Percentiles rank a stretch among this genome's conserved stretches.
Conservation (phyloP, 2,329 filamentous ascomycete species). For the Penicillium psychrosexuale region DNA sequence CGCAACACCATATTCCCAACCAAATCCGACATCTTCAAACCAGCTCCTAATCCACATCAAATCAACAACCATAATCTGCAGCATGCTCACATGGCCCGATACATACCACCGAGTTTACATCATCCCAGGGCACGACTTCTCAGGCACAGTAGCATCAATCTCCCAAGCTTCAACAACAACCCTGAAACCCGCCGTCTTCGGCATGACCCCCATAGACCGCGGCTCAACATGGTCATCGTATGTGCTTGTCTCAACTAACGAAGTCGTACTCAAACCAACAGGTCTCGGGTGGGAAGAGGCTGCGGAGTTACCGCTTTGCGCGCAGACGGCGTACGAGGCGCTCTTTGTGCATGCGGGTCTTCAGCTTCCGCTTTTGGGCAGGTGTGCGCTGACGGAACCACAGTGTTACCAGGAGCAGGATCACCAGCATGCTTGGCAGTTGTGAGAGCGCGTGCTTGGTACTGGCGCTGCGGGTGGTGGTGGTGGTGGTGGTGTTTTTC, state of each 20-base stretch:
- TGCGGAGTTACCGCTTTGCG: slow-evolving; percentile 30
- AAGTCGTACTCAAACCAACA: slow-evolving; percentile 25
- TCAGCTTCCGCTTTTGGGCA: not conserved
- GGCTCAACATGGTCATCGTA: slow-evolving; percentile 30
- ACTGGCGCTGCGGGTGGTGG: slow-evolving; percentile 41
- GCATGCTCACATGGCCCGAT: slow-evolving; percentile 30
- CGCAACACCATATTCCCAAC: slow-evolving; percentile 17
- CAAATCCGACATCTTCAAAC: slow-evolving; percentile 20
- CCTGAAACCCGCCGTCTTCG: slow-evolving; percentile 27
- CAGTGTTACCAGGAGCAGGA: not conserved
- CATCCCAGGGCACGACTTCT: slow-evolving; percentile 24
- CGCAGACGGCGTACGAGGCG: slow-evolving; percentile 33
- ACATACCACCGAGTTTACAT: slow-evolving; percentile 22
- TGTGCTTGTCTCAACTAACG: slow-evolving; percentile 18
- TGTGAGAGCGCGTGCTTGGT: slow-evolving; percentile 27
- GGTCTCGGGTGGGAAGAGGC: slow-evolving; percentile 21
- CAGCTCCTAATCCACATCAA: slow-evolving; percentile 23
- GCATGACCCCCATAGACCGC: slow-evolving; percentile 24
- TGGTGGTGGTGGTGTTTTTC: slow-evolving; percentile 39
- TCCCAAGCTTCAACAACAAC: not conserved
- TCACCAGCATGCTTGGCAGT: not conserved
- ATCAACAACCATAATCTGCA: slow-evolving; percentile 24
- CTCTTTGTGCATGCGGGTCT: slow-evolving; percentile 29
- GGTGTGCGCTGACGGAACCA: not conserved
- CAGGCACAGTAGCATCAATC: slow-evolving; percentile 18